Evolutionary conservation across 345 rosid genomes (phyloP).

Genomic region (Triadica sebifera): DNA sequence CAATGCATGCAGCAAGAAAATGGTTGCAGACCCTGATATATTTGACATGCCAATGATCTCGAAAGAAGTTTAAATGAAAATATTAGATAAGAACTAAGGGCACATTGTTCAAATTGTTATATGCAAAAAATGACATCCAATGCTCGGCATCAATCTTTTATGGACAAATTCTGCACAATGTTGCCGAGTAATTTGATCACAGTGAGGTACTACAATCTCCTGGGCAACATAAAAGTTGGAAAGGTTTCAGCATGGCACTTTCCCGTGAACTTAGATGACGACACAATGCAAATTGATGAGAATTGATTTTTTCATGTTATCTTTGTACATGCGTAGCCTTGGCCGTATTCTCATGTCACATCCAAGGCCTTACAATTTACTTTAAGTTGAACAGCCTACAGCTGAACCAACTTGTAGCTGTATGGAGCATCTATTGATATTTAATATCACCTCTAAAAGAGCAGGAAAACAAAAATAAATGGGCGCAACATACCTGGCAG

Average conservation of each 20-base stretch:
- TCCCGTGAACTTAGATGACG: no score
- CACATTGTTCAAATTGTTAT: neutral
- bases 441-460: neutral
- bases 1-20: constrained; percentile 19
- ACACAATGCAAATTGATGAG: no score
- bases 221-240: no score
- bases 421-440: neutral
- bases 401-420: neutral
- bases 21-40: neutral
- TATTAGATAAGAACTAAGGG: neutral
- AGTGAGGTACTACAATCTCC: no score
- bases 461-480: constrained; percentile 11
- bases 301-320: no score
- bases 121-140: neutral
- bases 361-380: neutral
- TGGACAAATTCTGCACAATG: no score
- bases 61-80: neutral
- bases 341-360: no score
- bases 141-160: neutral
- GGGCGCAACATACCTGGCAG: constrained; percentile 26
- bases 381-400: neutral
- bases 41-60: neutral
- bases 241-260: no score
- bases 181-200: no score
- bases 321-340: no score